Conservation (phyloP, 768 basidiomycete species). For the Scleroderma bovista region DNA sequence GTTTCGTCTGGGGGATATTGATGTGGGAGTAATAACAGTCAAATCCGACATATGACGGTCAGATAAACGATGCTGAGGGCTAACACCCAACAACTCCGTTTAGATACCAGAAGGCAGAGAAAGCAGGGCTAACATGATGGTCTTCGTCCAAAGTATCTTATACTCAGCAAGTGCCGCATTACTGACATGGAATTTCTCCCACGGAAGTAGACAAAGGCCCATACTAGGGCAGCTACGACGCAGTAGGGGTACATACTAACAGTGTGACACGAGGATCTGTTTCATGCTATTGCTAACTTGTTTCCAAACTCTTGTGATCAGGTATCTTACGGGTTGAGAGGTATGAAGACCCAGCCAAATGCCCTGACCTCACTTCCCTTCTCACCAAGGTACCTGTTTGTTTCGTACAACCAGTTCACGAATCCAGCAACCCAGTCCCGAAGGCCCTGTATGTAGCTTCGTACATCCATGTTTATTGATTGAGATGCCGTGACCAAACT, state of each 20-base stretch:
- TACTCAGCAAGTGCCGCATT: too few species aligned
- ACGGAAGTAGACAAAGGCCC: too few species aligned
- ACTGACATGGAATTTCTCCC: too few species aligned
- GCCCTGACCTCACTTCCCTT: conserved; percentile 51
- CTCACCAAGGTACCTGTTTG: conserved; percentile 52
- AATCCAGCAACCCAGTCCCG: conserved; percentile 52
- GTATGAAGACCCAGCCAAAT: conserved; percentile 60
- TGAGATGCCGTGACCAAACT: conserved; percentile 10
- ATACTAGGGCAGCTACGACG: background rate
- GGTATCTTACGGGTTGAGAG: conserved; percentile 8
- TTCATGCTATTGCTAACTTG: too few species aligned
- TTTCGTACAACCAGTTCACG: conserved; percentile 65
- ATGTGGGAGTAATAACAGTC: conserved; percentile 29
- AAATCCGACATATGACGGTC: conserved; percentile 24
- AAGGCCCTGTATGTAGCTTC: conserved; percentile 43
- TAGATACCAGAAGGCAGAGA: too few species aligned
- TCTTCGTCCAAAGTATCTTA: too few species aligned
- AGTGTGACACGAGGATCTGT: background rate
- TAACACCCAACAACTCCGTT: too few species aligned
- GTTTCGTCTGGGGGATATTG: conserved; percentile 18
- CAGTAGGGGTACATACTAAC: background rate
- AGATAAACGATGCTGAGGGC: background rate
- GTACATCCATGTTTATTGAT: conserved; percentile 19
- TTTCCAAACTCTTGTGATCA: too few species aligned
- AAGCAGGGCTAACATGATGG: too few species aligned